A percentile compares a stretch with the other conserved stretches of the same genome.
These are phyloP conservation scores for Lipomyces lipofer DNA, from an alignment of 805 yeast genomes.

Conservation along the genomic window DNA sequence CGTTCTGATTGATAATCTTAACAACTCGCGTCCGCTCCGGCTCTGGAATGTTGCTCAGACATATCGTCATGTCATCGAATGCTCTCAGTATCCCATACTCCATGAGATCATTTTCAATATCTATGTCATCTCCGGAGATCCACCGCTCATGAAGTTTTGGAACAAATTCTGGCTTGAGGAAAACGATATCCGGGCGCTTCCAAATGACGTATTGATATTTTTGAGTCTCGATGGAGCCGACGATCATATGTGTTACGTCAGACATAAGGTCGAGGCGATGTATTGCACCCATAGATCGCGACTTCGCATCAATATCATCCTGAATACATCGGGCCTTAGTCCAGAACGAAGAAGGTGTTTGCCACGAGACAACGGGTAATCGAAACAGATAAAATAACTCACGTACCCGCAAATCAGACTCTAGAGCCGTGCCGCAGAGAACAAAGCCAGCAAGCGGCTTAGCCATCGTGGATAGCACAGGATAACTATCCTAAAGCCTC, in stretches of 20 bases:
- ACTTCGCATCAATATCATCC: constrained; percentile 19
- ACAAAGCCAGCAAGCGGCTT: constrained; percentile 23
- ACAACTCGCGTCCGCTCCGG: constrained; percentile 31
- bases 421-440: constrained; percentile 27
- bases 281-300: constrained; percentile 47
- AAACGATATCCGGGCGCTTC: constrained; percentile 52
- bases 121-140: constrained; percentile 52
- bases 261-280: constrained; percentile 51
- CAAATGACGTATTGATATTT: constrained; percentile 55
- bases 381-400: neutral
- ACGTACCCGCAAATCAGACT: constrained; percentile 11
- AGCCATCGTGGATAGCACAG: too few species aligned
- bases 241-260: constrained; percentile 53
- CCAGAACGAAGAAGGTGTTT: neutral
- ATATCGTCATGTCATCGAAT: constrained; percentile 41
- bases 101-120: constrained; percentile 33
- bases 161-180: constrained; percentile 53
- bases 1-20: constrained; percentile 37
- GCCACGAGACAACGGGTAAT: neutral
- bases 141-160: constrained; percentile 50
- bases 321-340: neutral
- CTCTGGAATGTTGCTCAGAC: constrained; percentile 42
- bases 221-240: constrained; percentile 53
- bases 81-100: constrained; percentile 31
- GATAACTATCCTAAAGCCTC: too few species aligned